These are phyloP conservation scores for Mucor mucedo DNA, from an alignment of 371 early-diverging fungal genomes.

Conservation along the genomic window DNA sequence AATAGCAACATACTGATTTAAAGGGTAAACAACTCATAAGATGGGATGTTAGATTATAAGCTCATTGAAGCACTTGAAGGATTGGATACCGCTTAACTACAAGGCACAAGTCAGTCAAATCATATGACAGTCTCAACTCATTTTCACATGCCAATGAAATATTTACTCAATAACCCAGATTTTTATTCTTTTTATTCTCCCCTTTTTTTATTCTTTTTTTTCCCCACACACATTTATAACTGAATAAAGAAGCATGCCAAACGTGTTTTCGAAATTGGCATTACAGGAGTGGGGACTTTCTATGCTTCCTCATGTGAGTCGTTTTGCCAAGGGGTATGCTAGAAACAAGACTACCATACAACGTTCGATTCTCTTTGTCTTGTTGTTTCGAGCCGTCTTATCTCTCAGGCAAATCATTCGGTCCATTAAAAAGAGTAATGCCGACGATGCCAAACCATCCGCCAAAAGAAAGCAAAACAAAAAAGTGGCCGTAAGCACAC, in stretches of 20 bases:
- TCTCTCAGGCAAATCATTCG: slow-evolving; percentile 32
- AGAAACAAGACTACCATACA: slow-evolving; percentile 50
- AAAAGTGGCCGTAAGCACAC: slow-evolving; percentile 41
- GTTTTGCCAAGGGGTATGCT: slow-evolving; percentile 36
- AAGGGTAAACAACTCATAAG: too few relatives aligned
- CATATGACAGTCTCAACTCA: slow-evolving; percentile 6
- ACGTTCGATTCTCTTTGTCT: slow-evolving; percentile 44
- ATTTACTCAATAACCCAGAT: slow-evolving; percentile 12
- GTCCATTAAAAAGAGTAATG: slow-evolving; percentile 25
- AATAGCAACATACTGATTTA: too few relatives aligned
- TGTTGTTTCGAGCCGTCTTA: slow-evolving; percentile 49
- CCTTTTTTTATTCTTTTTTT: slow-evolving; percentile 9
- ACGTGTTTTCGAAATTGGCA: slow-evolving; percentile 40
- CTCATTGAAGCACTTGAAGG: slow-evolving; percentile 9
- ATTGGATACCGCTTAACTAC: slow-evolving; percentile 19
- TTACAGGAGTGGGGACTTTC: slow-evolving; percentile 27
- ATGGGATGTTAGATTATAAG: slow-evolving; percentile 10
- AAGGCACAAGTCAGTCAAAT: slow-evolving; percentile 14
- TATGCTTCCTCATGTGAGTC: slow-evolving; percentile 31
- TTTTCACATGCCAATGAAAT: slow-evolving; percentile 28
- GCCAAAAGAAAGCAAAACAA: slow-evolving; percentile 27
- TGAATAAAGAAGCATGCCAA: slow-evolving; percentile 29
- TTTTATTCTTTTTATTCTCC: slow-evolving; percentile 8
- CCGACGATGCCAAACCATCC: slow-evolving; percentile 17
- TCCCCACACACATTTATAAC: slow-evolving; percentile 2